Evolutionary conservation across 192 early-diverging fungal species (phyloP).

Genomic region (Backusella tuberculispora): DNA sequence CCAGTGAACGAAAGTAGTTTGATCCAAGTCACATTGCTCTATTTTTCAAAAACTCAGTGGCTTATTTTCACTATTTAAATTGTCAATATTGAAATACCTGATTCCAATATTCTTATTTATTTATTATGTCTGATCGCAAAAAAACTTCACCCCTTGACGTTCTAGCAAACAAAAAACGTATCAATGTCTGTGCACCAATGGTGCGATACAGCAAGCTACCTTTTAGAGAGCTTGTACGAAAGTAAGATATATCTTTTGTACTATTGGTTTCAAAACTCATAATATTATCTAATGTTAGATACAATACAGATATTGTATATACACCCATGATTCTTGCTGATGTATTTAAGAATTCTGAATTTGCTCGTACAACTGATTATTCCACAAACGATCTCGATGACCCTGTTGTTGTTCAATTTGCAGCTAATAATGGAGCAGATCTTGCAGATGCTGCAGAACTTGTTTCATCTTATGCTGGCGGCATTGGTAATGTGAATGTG

Average conservation of each 20-base stretch:
- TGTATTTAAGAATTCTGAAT: constrained; percentile 85
- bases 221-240: constrained; percentile 84
- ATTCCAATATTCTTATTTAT: too few relatives aligned
- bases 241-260: constrained; percentile 53
- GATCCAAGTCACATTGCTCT: not conserved
- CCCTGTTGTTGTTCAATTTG: constrained; percentile 95
- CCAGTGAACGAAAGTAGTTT: not conserved
- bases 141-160: constrained; percentile 45
- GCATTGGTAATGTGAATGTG: constrained; percentile 47
- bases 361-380: constrained; percentile 81
- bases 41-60: not conserved
- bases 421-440: constrained; percentile 78
- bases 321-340: constrained; percentile 97
- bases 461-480: constrained; percentile 76
- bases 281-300: constrained; percentile 47
- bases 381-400: constrained; percentile 79
- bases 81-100: not conserved
- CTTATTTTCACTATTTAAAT: not conserved
- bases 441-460: constrained; percentile 85
- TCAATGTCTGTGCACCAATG: constrained; percentile 95
- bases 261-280: not conserved
- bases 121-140: constrained; percentile 7
- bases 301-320: constrained; percentile 86
- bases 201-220: constrained; percentile 95
- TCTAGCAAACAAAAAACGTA: constrained; percentile 57